Base-by-base conservation (phyloP, 1,284 basidiomycete genomes). In the Leccinum holopus region DNA sequence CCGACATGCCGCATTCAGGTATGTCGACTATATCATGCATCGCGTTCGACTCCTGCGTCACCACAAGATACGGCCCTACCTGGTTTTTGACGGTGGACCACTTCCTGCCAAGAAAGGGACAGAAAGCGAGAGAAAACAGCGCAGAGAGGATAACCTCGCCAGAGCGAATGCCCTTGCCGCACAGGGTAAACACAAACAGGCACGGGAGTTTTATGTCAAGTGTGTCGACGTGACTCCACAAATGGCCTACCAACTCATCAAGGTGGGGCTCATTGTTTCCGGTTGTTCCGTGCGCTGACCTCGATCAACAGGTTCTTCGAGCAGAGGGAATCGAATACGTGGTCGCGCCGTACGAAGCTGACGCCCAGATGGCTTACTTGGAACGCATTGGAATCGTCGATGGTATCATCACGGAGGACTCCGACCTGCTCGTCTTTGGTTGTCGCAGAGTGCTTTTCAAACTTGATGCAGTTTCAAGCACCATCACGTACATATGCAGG, bases 291-390 rank as follows among this genome's bases (percentile, higher is more conserved):
- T 52, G 8, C 14, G 41, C 57, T 68, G 30, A 75, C 54, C 32
- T 55, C 54, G 53, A 49, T 55, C 11, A 61, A 18, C 68, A 97
- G 94, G 94, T 92, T 3, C 80, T 98, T 41, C 85, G 84, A 58
- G 91, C 89, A 6, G 94, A 96, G 72, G 78, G 79, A 25, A 84
- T 97, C 14, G 75, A 84, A 28, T 98, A 97, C 73, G 82, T 99
- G 30, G 97, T 99, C 5, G 97, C 97, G 5, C 97, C 97, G 0
- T 99, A 99, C 76, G 97, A 99, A 80, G 97, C 97, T 0, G 97
- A 99, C 73, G 95, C 97, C 0, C 97, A 99, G 76, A 85, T 99
- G 63, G 92, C 94, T 60, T 98, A 90, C 77, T 83, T 99, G 55
- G 97, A 99, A 73, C 86, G 86, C 54, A 77, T 82, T 52, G 92